Evolutionary conservation across 2,329 filamentous ascomycete species (phyloP).

Genomic region (Fusarium sacchari): DNA sequence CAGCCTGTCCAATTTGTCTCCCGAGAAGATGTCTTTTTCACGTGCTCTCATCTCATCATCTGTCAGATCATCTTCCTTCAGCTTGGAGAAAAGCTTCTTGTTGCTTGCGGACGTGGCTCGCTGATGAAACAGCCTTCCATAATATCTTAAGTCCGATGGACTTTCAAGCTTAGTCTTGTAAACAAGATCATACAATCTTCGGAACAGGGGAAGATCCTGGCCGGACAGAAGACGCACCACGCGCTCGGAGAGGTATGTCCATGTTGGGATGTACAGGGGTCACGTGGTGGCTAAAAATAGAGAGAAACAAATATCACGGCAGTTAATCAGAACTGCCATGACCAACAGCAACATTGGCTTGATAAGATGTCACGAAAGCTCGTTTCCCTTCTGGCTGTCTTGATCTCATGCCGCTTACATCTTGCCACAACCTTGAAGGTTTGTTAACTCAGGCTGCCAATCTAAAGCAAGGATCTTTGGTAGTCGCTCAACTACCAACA

Average conservation of each 20-base stretch:
- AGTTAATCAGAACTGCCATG: no score
- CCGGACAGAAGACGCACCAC: slow-evolving; percentile 27
- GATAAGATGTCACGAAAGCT: no score
- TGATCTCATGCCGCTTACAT: fast-evolving
- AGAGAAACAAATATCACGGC: neutral
- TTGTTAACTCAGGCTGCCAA: no score
- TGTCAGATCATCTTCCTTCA: slow-evolving; percentile 22
- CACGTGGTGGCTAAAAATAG: neutral
- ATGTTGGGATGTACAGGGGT: neutral
- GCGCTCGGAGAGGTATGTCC: neutral
- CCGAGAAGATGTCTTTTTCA: neutral
- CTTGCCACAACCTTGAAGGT: neutral
- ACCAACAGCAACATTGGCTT: neutral
- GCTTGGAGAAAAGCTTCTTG: slow-evolving; percentile 7
- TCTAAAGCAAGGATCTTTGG: neutral
- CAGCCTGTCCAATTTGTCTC: neutral
- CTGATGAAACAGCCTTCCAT: slow-evolving; percentile 14
- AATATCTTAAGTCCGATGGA: neutral
- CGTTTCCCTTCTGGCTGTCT: no score
- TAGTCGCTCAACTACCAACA: neutral
- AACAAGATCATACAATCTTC: slow-evolving; percentile 17
- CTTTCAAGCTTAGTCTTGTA: neutral
- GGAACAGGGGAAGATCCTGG: slow-evolving; percentile 27
- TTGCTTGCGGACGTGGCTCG: slow-evolving; percentile 2
- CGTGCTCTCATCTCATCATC: neutral